Evolutionary conservation across 495 filamentous ascomycete species (phyloP), one percentile per base, ranked within the genome.

Genomic region (Entonaema liquescens): DNA sequence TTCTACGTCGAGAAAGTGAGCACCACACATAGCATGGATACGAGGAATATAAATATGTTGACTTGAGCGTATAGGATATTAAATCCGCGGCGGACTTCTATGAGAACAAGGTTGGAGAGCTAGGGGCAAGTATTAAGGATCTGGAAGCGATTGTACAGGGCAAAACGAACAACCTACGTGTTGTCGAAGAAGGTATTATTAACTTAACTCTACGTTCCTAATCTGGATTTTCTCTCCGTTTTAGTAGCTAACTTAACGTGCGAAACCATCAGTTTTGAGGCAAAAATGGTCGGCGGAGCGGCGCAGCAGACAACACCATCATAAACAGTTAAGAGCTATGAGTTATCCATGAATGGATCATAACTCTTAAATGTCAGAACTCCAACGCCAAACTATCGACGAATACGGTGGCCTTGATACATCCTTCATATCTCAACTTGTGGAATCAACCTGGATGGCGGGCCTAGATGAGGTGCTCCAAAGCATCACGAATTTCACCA

Each of bases 1-100:
- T 99, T 95, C 78, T 98, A 93, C 78, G 91, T 98, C 62, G 95
- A 98, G 82, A 99, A 99, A 87, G 91, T 92, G 19, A 56, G 25
- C 25, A 57, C 66, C 56, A 47, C 35, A 11, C 25, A 29, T 19
- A 3, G 13, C 21, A 33, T 23, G 3, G 35, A 12, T 8, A 54
- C 50, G 12, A 9, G 23, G 23, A 23, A 13, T 38, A 44, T 13
- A 28, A 28, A 54, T 36, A 38, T 42, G n/a, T 38, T 70, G 47
- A 70, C 59, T 31, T 17, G 35, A 35, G 15, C 17, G 2, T 42
- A 29, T 59, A 86, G 90, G 90, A 87, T 15, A 84, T 89, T 4
- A 86, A 87, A 52, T 92, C 92, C 67, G 96, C 95, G 1, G 84
- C 84, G 33, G 88, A 89, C 53, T 99, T 98, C 74, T 99, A 99